Evolutionary conservation across 2,329 filamentous ascomycete species (phyloP).

Genomic region (Rasamsonia emersonii): DNA sequence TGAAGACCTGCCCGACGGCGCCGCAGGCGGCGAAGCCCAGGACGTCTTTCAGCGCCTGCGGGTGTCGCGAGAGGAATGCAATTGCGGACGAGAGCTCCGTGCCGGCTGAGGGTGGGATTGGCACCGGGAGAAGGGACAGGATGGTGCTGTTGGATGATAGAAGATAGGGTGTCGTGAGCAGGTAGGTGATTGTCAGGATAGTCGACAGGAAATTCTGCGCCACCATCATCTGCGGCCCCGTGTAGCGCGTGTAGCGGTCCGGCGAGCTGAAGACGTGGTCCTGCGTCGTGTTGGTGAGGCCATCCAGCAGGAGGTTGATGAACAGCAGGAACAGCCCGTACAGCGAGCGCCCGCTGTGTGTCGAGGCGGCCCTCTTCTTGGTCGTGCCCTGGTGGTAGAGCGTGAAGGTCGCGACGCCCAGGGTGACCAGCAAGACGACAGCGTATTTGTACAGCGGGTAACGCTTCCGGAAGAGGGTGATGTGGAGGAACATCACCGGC

Average conservation of each 20-base stretch:
- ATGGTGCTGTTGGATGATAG: slow-evolving; percentile 55
- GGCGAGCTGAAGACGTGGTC: slow-evolving; percentile 75
- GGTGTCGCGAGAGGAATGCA: slow-evolving; percentile 70
- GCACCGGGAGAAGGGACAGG: slow-evolving; percentile 58
- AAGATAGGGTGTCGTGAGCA: slow-evolving; percentile 72
- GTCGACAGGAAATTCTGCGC: slow-evolving; percentile 88
- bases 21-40: slow-evolving; percentile 84
- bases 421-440: slow-evolving; percentile 82
- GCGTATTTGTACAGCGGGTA: slow-evolving; percentile 97
- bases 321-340: slow-evolving; percentile 69
- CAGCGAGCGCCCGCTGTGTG: slow-evolving; percentile 56
- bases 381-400: slow-evolving; percentile 64
- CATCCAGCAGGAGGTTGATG: slow-evolving; percentile 91
- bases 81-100: slow-evolving; percentile 74
- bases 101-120: slow-evolving; percentile 47
- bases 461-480: slow-evolving; percentile 77
- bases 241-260: slow-evolving; percentile 62
- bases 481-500: slow-evolving; percentile 95
- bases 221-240: slow-evolving; percentile 98
- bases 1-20: slow-evolving; percentile 91
- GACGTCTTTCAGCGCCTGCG: slow-evolving; percentile 76
- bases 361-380: slow-evolving; percentile 45
- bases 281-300: slow-evolving; percentile 91
- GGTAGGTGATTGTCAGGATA: slow-evolving; percentile 64
- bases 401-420: slow-evolving; percentile 90